These are phyloP conservation scores for Zymoseptoria pseudotritici DNA, from an alignment of 2,329 filamentous ascomycete genomes.

Conservation along the genomic window DNA sequence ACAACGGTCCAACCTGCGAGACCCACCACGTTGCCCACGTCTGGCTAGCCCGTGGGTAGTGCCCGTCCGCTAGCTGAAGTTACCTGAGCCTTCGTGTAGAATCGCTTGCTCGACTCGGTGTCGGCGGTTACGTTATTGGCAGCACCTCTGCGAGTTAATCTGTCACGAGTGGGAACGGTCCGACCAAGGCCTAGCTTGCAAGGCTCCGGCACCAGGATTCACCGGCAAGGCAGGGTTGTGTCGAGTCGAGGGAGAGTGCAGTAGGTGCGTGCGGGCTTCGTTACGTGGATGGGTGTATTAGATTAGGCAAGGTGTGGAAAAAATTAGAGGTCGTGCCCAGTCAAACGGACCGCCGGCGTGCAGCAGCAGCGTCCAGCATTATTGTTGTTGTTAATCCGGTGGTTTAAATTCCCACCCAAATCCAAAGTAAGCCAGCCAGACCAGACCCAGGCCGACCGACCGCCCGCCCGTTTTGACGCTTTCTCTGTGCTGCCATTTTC, in stretches of 20 bases:
- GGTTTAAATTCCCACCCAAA: neutral
- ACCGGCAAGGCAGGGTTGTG: neutral
- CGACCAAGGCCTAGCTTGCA: constrained; percentile 11
- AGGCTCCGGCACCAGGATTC: neutral
- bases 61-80: neutral
- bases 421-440: neutral
- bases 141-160: constrained; percentile 4
- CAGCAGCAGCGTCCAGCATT: neutral
- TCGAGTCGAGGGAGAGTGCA: neutral
- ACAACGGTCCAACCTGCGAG: neutral
- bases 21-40: neutral
- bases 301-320: neutral
- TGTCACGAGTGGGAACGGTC: constrained; percentile 9
- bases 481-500: neutral
- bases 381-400: neutral
- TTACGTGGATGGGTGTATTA: neutral
- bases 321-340: neutral
- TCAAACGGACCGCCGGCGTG: neutral
- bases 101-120: constrained; percentile 4
- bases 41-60: neutral
- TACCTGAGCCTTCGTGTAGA: neutral
- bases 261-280: neutral
- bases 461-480: neutral
- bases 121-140: constrained; percentile 15
- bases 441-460: neutral